Conservation (phyloP, 148 eudicot species). For the Hydrangea macrophylla region DNA sequence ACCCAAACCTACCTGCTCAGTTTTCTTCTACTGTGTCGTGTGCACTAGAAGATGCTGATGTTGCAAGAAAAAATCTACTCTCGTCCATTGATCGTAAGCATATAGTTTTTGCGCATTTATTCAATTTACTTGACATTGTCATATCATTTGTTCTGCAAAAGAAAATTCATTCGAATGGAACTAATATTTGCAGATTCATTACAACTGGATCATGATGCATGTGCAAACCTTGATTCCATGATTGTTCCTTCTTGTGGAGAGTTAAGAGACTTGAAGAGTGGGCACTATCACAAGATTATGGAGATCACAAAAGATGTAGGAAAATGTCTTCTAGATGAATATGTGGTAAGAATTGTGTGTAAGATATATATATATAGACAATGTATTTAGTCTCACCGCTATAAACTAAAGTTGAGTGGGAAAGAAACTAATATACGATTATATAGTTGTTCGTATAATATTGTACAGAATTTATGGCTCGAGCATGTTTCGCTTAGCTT, state of each 20-base stretch:
- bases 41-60: constrained; percentile 59
- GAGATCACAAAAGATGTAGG: constrained; percentile 91
- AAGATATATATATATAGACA: no score
- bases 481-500: neutral
- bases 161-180: neutral
- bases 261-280: constrained; percentile 74
- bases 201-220: constrained; percentile 85
- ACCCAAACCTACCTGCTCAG: constrained; percentile 55
- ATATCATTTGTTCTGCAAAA: neutral
- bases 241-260: constrained; percentile 90
- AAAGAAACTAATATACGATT: no score
- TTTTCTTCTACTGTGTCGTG: constrained; percentile 84
- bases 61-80: constrained; percentile 72
- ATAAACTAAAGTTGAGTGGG: constrained; percentile 43
- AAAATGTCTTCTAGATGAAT: constrained; percentile 75
- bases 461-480: constrained; percentile 41
- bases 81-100: constrained; percentile 76
- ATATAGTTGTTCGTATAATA: constrained; percentile 14
- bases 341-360: constrained; percentile 54
- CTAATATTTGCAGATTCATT: constrained; percentile 59
- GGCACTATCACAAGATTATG: constrained; percentile 72
- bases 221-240: constrained; percentile 73
- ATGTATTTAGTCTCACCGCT: constrained; percentile 92
- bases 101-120: neutral
- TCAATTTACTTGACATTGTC: neutral